Evolutionary conservation across 192 early-diverging fungal species (phyloP).

Genomic region (Gamsiella multidivaricata): DNA sequence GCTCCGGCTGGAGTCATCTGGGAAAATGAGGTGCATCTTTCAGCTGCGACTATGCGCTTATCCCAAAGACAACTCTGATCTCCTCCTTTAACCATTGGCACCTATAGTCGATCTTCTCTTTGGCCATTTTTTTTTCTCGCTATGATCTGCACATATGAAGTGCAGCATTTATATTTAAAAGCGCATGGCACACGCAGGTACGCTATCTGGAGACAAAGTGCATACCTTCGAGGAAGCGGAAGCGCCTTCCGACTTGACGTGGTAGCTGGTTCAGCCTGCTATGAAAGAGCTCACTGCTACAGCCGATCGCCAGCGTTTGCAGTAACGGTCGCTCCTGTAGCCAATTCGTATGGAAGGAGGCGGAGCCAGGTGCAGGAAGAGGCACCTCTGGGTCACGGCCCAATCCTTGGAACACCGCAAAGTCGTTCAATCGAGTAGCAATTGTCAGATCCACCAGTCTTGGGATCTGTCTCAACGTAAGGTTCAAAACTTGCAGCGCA

Average conservation of each 20-base stretch:
- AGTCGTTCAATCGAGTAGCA: slow-evolving; percentile 10
- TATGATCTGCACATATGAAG: background rate
- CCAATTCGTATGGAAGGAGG: slow-evolving; percentile 2
- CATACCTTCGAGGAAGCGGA: slow-evolving; percentile 38
- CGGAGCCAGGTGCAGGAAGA: background rate
- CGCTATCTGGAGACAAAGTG: background rate
- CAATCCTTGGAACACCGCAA: slow-evolving; percentile 24
- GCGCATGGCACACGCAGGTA: too few relatives aligned
- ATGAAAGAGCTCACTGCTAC: slow-evolving; percentile 12
- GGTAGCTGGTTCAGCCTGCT: slow-evolving; percentile 7
- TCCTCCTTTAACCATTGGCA: too few relatives aligned
- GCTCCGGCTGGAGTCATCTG: too few relatives aligned
- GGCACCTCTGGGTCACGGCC: slow-evolving; percentile 25
- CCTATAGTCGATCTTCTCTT: too few relatives aligned
- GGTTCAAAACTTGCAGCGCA: slow-evolving; percentile 2
- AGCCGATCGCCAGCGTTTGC: slow-evolving; percentile 30
- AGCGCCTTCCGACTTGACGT: slow-evolving; percentile 29
- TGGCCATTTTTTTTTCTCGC: too few relatives aligned
- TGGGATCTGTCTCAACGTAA: slow-evolving; percentile 24
- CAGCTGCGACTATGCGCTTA: too few relatives aligned
- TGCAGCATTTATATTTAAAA: too few relatives aligned
- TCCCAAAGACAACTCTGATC: too few relatives aligned
- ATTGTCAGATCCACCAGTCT: slow-evolving; percentile 31
- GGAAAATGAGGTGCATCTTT: too few relatives aligned
- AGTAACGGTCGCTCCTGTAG: slow-evolving; percentile 21